Percentiles rank a stretch among this genome's conserved stretches.
Evolutionary conservation across 208 protist species (phyloP).

Genomic region (Leishmania major): DNA sequence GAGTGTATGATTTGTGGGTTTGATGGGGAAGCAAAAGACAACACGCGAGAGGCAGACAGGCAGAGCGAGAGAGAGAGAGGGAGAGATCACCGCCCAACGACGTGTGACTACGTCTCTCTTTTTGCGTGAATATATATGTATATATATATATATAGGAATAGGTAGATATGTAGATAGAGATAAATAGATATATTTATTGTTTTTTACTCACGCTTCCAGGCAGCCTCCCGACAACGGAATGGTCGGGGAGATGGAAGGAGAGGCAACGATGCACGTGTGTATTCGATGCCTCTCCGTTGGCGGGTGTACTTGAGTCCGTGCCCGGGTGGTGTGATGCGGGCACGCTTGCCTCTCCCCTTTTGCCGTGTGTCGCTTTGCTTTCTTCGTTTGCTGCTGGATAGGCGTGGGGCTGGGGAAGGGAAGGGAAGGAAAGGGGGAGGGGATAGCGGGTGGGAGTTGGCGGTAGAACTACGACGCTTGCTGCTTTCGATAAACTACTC

Average conservation of each 20-base stretch:
- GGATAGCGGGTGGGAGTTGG: not conserved
- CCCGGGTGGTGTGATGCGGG: not conserved
- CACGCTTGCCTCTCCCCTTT: not conserved
- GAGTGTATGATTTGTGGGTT: not conserved
- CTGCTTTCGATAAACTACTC: not conserved
- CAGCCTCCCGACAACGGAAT: not conserved
- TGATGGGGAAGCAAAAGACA: not conserved
- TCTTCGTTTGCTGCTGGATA: not conserved
- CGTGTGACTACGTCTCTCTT: not conserved
- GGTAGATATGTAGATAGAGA: not conserved
- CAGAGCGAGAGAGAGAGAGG: not conserved
- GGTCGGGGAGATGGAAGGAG: not conserved
- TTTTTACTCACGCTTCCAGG: not conserved
- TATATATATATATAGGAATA: not conserved
- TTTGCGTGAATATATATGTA: not conserved
- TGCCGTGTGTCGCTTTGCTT: not conserved
- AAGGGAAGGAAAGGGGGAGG: not conserved
- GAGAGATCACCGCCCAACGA: not conserved
- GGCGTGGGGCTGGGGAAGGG: not conserved
- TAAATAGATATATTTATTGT: no score
- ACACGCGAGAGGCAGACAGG: no score
- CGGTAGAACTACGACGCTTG: not conserved
- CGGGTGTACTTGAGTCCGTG: not conserved
- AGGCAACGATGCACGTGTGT: not conserved
- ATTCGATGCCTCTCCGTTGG: not conserved